Evolutionary conservation across 345 rosid genomes (phyloP).

Genomic region (Iberis pinnata): DNA sequence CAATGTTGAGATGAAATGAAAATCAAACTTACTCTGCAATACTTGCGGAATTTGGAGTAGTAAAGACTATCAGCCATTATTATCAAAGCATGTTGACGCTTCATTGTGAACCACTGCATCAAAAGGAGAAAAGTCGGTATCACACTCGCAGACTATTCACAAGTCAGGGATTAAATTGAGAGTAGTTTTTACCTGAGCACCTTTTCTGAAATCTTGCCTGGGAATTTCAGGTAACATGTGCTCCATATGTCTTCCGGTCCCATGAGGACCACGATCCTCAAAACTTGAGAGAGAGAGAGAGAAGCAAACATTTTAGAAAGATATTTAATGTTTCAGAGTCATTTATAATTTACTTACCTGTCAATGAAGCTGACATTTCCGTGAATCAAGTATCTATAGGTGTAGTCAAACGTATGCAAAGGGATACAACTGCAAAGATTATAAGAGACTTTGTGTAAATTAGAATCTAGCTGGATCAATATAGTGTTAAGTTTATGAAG

Average conservation of each 20-base stretch:
- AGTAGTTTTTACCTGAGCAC: constrained; percentile 74
- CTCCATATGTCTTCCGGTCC: constrained; percentile 93
- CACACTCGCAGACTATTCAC: not conserved
- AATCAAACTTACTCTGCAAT: constrained; percentile 59
- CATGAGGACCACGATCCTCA: constrained; percentile 94
- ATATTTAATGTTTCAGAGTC: not conserved
- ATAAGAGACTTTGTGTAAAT: constrained; percentile 1
- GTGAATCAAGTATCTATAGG: constrained; percentile 74
- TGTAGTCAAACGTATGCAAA: constrained; percentile 75
- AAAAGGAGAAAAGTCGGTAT: not conserved
- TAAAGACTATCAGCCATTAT: constrained; percentile 85
- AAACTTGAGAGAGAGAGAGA: constrained; percentile 48
- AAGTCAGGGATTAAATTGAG: not conserved
- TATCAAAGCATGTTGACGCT: constrained; percentile 93
- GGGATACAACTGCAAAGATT: constrained; percentile 77
- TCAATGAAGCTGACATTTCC: constrained; percentile 84
- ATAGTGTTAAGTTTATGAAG: not conserved
- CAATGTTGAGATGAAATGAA: not conserved
- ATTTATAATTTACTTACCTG: constrained; percentile 44
- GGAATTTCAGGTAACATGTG: constrained; percentile 94
- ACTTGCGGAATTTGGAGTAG: constrained; percentile 81
- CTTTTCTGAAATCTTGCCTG: constrained; percentile 87
- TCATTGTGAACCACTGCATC: constrained; percentile 97
- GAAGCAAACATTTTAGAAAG: not conserved
- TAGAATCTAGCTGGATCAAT: not conserved